Base-by-base conservation (phyloP, 1,284 basidiomycete species). In the Naganishia sp. region DNA sequence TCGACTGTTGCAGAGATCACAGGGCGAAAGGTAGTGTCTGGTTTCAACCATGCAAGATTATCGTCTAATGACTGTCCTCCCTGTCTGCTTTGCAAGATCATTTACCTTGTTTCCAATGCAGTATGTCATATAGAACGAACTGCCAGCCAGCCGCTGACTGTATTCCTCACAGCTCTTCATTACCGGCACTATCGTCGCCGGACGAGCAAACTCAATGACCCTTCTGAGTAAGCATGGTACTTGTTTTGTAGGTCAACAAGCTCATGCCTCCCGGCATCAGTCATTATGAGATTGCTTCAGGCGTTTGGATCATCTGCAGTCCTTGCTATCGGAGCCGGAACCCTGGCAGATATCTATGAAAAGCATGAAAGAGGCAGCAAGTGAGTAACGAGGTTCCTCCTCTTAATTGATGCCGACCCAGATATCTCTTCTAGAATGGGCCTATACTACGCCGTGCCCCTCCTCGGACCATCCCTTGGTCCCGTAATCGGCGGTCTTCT, bases 341-440 rank as follows among this genome's bases (percentile, higher is more conserved):
- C 89, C 7, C 80, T 94, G 6, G 76, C 81, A 43, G 90, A 92
- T 75, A 88, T 92, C 44, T 92, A 87, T 72, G 90, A 92, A 56
- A 84, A 87, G 0, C 82, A 85, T 52, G 89, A 92, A 74, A 83
- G 92, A 53, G 92, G 92, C 1, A 85, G 84, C 11, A 90, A 83
- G 75, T 77, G 67, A 28, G 74, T 71, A 15, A 11, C 5, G 23
- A 44, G 25, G 39, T 1, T 1, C 7, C 18, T 7, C 6, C 13
- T 43, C 25, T 2, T 16, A 3, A 25, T 4, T 21, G 6, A 39
- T 25, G 18, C 36, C 42, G 7, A 31, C 50, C 42, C 3, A 28
- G 6, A 5, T 18, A 18, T 18, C 18, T 11, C n/a, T 25, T 52
- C 15, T 49, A 54, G 49, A 83, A 88, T 91, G 83, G 90, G 90